Base-by-base conservation (phyloP, 75 land plant genomes). In the Cupressus sempervirens region DNA sequence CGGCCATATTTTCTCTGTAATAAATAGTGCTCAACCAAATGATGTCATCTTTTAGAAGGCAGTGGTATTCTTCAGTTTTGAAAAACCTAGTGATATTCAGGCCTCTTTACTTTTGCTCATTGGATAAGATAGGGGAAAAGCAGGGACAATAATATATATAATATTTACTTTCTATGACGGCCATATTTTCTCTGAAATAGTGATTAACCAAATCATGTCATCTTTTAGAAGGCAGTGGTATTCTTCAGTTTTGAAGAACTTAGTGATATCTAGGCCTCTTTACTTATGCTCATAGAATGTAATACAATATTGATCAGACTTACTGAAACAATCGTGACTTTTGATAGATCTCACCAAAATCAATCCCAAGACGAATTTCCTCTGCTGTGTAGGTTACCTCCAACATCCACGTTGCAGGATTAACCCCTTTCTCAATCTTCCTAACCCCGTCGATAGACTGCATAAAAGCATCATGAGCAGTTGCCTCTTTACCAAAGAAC, bases 341-440 rank as follows among this genome's bases (percentile, higher is more conserved):
- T 35, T 32, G 85, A 41, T 91, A 94, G 81, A 91, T 50, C 53
- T 94, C 93, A 7, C 94, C 94, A 84, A 94, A 94, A 38, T 94
- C 94, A 32, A 94, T 82, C 16, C 91, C 93, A 74, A 94, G 88
- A 32, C 88, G 91, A 35, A 15, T 86, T 83, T 94, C 95, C 87
- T 88, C 89, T 46, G 86, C 83, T 12, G 87, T 45, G 45, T 88
- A 91, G n/a, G 94, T 92, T 35, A 94, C 94, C 81, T 95, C 97
- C 34, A 96, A 90, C 93, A 94, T 94, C 98, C 98, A 96, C 76
- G 98, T 84, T 56, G 98, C 96, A 41, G 98, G 98, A 80, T 96
- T 96, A 76, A 90, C 88, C 10, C 98, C 92, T 40, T 91, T 87
- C 79, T 48, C 91, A 35, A 96, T 96, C 65, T 91, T 89, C 45